Evolutionary conservation across 2,329 filamentous ascomycete species (phyloP).

Genomic region (Parafenestella ontariensis): DNA sequence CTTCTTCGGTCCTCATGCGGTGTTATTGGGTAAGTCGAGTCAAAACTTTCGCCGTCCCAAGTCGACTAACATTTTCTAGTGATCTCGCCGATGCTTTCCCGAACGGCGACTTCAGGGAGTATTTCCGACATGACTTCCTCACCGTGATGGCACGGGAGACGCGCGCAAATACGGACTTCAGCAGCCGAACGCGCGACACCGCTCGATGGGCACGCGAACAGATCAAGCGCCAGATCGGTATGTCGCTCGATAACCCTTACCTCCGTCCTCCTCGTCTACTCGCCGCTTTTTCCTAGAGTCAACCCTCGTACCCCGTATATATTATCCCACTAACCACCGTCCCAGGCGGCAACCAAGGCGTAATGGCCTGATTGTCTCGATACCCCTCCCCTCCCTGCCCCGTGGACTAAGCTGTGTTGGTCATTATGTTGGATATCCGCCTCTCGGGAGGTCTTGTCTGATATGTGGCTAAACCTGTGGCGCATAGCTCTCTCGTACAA

Average conservation of each 20-base stretch:
- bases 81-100: slow-evolving; percentile 95
- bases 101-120: slow-evolving; percentile 81
- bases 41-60: neutral
- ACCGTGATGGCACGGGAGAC: slow-evolving; percentile 90
- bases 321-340: slow-evolving; percentile 31
- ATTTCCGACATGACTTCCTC: slow-evolving; percentile 91
- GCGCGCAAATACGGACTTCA: slow-evolving; percentile 86
- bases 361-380: slow-evolving; percentile 42
- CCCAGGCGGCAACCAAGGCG: slow-evolving; percentile 44
- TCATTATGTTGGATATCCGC: slow-evolving; percentile 21
- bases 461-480: slow-evolving; percentile 22
- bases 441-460: slow-evolving; percentile 10
- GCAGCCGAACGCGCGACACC: slow-evolving; percentile 85
- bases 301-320: slow-evolving; percentile 11
- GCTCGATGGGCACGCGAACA: slow-evolving; percentile 97
- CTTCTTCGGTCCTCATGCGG: slow-evolving; percentile 95
- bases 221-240: slow-evolving; percentile 83
- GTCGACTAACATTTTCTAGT: slow-evolving; percentile 60
- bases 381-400: slow-evolving; percentile 14
- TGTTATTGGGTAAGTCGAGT: slow-evolving; percentile 82
- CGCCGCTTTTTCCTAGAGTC: slow-evolving; percentile 1
- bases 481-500: neutral
- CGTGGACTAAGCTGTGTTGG: slow-evolving; percentile 19
- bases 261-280: slow-evolving; percentile 7
- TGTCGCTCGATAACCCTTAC: slow-evolving; percentile 25